Conservation (phyloP, 176 grass and related monocot species). For the Avena insularis region DNA sequence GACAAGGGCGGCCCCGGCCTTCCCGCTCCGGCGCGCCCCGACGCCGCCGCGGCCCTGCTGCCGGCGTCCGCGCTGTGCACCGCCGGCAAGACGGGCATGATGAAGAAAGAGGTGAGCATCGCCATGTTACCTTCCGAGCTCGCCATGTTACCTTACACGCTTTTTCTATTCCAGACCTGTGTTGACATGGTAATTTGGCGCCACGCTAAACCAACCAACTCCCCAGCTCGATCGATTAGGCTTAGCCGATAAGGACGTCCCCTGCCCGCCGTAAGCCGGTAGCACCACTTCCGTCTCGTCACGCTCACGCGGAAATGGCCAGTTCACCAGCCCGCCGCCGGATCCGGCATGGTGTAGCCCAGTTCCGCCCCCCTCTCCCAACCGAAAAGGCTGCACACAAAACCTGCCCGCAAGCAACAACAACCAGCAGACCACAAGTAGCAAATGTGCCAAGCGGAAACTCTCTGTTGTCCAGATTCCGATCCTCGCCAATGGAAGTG, state of each 20-base stretch:
- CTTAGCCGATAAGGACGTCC: slow-evolving; percentile 20
- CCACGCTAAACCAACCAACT: neutral
- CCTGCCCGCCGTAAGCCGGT: neutral
- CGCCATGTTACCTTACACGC: neutral
- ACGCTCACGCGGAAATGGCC: neutral
- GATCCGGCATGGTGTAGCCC: neutral
- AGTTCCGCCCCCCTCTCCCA: neutral
- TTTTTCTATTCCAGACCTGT: neutral
- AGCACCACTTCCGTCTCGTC: too few relatives aligned
- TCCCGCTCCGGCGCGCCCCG: neutral
- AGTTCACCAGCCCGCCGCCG: neutral
- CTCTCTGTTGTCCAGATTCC: too few relatives aligned
- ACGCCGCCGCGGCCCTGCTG: neutral
- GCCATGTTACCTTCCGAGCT: neutral
- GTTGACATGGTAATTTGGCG: slow-evolving; percentile 38
- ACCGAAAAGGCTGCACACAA: neutral
- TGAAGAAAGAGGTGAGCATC: slow-evolving; percentile 75
- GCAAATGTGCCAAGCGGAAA: too few relatives aligned
- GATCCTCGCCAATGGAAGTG: too few relatives aligned
- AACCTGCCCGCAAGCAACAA: neutral
- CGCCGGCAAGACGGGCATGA: slow-evolving; percentile 14
- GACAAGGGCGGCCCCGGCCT: slow-evolving; percentile 40
- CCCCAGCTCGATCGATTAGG: neutral
- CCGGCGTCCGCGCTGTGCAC: slow-evolving; percentile 21
- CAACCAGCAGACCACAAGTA: too few relatives aligned